Conservation (phyloP, 2,329 filamentous ascomycete species). For the Incumbomyces lentus region DNA sequence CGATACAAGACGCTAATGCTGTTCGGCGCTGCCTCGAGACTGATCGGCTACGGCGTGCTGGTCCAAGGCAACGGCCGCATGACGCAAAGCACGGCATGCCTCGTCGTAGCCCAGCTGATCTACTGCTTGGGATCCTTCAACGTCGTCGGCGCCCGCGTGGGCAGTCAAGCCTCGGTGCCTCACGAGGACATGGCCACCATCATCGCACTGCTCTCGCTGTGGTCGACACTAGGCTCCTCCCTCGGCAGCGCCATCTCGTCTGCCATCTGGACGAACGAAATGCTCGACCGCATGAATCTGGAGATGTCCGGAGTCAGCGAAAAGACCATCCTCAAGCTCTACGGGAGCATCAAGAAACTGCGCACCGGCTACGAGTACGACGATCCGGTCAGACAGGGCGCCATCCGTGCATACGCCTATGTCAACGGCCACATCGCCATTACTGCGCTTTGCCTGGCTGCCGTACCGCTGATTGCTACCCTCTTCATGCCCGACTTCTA, state of each 20-base stretch:
- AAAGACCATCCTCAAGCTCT: constrained; percentile 20
- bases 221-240: constrained; percentile 51
- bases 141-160: constrained; percentile 49
- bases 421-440: constrained; percentile 30
- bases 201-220: constrained; percentile 50
- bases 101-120: constrained; percentile 26
- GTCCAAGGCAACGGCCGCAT: no score
- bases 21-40: constrained; percentile 27
- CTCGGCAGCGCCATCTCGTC: constrained; percentile 50
- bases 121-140: constrained; percentile 23
- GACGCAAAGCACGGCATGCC: no score
- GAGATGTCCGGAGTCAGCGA: neutral
- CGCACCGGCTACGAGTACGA: constrained; percentile 26
- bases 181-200: constrained; percentile 52
- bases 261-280: constrained; percentile 50
- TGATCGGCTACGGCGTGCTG: constrained; percentile 29
- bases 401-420: constrained; percentile 29
- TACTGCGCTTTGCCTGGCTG: constrained; percentile 24
- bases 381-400: constrained; percentile 29
- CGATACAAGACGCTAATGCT: constrained; percentile 35
- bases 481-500: constrained; percentile 35
- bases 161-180: constrained; percentile 47
- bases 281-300: constrained; percentile 3
- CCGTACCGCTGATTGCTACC: constrained; percentile 27
- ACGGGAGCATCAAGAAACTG: constrained; percentile 28